These are phyloP conservation scores for Mucor velutinosus DNA, from an alignment of 371 early-diverging fungal species.

Conservation along the genomic window DNA sequence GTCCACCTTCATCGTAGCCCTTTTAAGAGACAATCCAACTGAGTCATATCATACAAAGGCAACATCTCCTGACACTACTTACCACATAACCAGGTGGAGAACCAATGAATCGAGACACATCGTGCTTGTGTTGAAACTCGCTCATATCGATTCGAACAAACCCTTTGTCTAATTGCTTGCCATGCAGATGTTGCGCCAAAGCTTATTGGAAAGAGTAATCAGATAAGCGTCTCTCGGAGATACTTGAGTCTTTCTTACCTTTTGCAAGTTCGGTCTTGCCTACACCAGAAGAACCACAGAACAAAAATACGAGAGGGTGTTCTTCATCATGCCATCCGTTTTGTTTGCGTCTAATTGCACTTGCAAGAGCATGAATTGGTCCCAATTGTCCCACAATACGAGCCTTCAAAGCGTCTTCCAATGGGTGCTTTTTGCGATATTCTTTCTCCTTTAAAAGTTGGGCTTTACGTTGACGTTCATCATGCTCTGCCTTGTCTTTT, in stretches of 20 bases:
- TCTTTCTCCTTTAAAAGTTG: slow-evolving; percentile 53
- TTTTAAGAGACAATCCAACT: background rate
- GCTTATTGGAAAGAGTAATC: slow-evolving; percentile 16
- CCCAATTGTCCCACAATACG: slow-evolving; percentile 69
- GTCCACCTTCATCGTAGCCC: slow-evolving; percentile 73
- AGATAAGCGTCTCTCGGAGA: background rate
- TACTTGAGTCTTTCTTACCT: slow-evolving; percentile 25
- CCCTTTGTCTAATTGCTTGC: slow-evolving; percentile 53
- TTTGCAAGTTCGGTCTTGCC: slow-evolving; percentile 79
- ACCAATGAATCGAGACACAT: slow-evolving; percentile 69
- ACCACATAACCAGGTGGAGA: slow-evolving; percentile 73
- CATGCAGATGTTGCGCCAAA: slow-evolving; percentile 53
- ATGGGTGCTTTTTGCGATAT: slow-evolving; percentile 54
- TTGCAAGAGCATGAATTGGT: slow-evolving; percentile 62
- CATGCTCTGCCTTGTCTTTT: slow-evolving; percentile 46
- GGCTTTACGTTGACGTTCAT: slow-evolving; percentile 40
- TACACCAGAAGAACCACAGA: slow-evolving; percentile 74
- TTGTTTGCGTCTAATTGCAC: slow-evolving; percentile 65
- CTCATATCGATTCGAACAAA: slow-evolving; percentile 73
- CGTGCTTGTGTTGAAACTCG: slow-evolving; percentile 68
- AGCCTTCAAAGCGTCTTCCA: slow-evolving; percentile 52
- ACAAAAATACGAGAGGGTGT: slow-evolving; percentile 73
- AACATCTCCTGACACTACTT: slow-evolving; percentile 3
- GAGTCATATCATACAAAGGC: background rate
- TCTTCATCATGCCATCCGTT: slow-evolving; percentile 70